Evolutionary conservation across 441 rosid species (phyloP), one percentile per base, ranked within the genome.

Genomic region (Brassica hybrid): DNA sequence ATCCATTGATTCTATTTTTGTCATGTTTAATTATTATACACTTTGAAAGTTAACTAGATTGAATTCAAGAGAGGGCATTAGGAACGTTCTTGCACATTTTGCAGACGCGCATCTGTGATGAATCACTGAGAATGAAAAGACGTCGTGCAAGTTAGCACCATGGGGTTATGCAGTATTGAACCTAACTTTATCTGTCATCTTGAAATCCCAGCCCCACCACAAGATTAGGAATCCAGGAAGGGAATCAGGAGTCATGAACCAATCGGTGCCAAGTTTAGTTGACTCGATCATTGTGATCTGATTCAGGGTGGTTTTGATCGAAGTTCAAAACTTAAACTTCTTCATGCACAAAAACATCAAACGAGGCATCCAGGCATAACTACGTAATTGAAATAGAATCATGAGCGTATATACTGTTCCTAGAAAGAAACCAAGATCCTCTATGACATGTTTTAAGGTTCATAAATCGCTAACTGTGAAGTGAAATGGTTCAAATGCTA

Each of bases 161-260:
- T 91, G 97, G 97, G 2, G 93, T 94, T 62, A 92, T 89, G 1
- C 91, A 91, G 76, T 94, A 91, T 72, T n/a, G n/a, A n/a, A n/a
- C n/a, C 90, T 93, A 7, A 91, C 95, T 61, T 89, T 93, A 45
- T 45, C 52, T 45, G 52, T 5, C 52, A 38, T 38, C 5, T 38
- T 38, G 45, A 38, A 38, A 38, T 38, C 45, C n/a, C n/a, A n/a
- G n/a, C n/a, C 45, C 45, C 45, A 38, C 45, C 13, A 10, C 13
- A 38, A 2, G 45, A 38, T n/a, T 38, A 10, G 4, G 3, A 38
- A 38, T 10, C 45, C 45, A 38, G 2, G 41, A 36, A 36, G 2
- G 41, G 41, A 36, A 36, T 38, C 4, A 38, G 12, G n/a, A 43
- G 50, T 43, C 50, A 43, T 11, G 50, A n/a, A n/a, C n/a, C n/a